These are phyloP conservation scores for Rhipidocladum racemiflorum DNA, from an alignment of 176 grass and related monocot species.

Conservation along the genomic window DNA sequence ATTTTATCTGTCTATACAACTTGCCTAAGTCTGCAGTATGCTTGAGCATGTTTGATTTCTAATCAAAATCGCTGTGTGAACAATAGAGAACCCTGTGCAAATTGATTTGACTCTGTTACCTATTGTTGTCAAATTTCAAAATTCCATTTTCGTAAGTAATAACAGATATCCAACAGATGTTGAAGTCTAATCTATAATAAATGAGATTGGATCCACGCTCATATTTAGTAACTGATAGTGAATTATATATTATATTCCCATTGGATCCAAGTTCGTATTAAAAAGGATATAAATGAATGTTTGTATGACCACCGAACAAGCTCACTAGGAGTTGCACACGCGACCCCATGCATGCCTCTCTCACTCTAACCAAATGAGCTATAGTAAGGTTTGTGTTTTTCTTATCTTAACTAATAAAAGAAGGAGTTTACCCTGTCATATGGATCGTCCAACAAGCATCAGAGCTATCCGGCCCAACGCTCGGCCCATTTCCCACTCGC, in stretches of 20 bases:
- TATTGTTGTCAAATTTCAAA: not conserved
- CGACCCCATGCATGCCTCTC: too few relatives aligned
- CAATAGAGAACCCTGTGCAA: too few relatives aligned
- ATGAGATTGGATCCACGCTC: not conserved
- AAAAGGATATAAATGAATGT: not conserved
- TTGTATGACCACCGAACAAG: not conserved
- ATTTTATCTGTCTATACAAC: not conserved
- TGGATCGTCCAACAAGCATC: too few relatives aligned
- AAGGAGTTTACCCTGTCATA: too few relatives aligned
- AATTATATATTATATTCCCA: not conserved
- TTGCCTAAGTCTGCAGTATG: not conserved
- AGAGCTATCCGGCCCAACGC: too few relatives aligned
- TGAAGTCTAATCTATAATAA: not conserved
- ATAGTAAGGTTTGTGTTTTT: too few relatives aligned
- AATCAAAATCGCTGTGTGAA: not conserved
- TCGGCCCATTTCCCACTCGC: too few relatives aligned
- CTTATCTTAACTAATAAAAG: too few relatives aligned
- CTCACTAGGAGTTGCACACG: too few relatives aligned
- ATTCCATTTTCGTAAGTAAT: not conserved
- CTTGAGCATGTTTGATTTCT: not conserved
- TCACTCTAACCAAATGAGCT: too few relatives aligned
- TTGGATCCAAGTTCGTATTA: not conserved
- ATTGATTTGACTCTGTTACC: too few relatives aligned
- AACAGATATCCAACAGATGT: not conserved
- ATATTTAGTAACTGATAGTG: not conserved